These are phyloP conservation scores for Holtermannia corniformis DNA, from an alignment of 768 basidiomycete species.

Conservation along the genomic window DNA sequence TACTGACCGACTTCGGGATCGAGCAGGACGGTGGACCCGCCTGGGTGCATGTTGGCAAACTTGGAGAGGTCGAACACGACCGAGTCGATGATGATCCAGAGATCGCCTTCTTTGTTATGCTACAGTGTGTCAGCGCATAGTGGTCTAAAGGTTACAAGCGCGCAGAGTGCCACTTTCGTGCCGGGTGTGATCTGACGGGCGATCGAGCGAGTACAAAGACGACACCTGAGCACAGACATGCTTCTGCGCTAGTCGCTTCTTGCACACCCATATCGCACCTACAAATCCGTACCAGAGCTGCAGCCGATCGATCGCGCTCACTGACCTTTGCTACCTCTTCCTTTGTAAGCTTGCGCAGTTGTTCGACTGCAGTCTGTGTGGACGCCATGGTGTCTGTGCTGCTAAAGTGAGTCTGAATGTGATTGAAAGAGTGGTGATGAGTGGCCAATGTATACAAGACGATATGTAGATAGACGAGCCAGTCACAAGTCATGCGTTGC, in stretches of 20 bases:
- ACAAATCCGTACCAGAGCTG: neutral
- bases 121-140: constrained; percentile 26
- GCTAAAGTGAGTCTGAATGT: neutral
- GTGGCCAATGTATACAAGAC: constrained; percentile 20
- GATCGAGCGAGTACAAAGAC: neutral
- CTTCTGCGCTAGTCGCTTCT: too few species aligned
- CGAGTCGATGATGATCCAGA: constrained; percentile 79
- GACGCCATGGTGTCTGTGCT: neutral
- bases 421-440: constrained; percentile 11
- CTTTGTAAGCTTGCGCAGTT: constrained; percentile 48
- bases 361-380: neutral
- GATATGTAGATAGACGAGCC: neutral
- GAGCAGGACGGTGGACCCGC: constrained; percentile 67
- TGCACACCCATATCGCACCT: too few species aligned
- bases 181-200: neutral
- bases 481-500: neutral
- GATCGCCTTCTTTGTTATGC: constrained; percentile 70
- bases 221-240: neutral
- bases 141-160: neutral
- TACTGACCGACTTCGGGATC: constrained; percentile 62
- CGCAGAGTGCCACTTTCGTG: neutral
- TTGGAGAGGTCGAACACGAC: constrained; percentile 74
- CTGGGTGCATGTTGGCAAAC: constrained; percentile 70
- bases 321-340: constrained; percentile 66
- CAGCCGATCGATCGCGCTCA: neutral